phyloP scores from a whole-genome alignment of 306 rosid genomes.

The cucumber (Cucumis sativus) region Cucumber_9930_V3 NC_026655.2:66501-67000 shows the following conservation, averaged over 20 bases:
- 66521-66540: constrained; percentile 9
- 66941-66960: background rate
- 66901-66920: background rate
- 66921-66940: background rate
- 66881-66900: constrained; percentile 11
- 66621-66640: background rate
- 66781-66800: constrained; percentile 25
- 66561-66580: background rate
- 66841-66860: constrained; percentile 44
- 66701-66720: background rate
- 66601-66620: background rate
- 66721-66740: background rate
- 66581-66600: background rate
- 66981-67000: background rate
- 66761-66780: constrained; percentile 26
- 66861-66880: constrained; percentile 23
- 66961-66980: constrained; percentile 1
- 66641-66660: background rate
- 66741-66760: background rate
- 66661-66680: too few species aligned
- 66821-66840: constrained; percentile 42
- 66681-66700: background rate
- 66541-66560: background rate
- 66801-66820: constrained; percentile 42
- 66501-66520: background rate